phyloP scores from a whole-genome alignment of 257 asterid species.

The Oldenlandia corymbosa region DNA sequence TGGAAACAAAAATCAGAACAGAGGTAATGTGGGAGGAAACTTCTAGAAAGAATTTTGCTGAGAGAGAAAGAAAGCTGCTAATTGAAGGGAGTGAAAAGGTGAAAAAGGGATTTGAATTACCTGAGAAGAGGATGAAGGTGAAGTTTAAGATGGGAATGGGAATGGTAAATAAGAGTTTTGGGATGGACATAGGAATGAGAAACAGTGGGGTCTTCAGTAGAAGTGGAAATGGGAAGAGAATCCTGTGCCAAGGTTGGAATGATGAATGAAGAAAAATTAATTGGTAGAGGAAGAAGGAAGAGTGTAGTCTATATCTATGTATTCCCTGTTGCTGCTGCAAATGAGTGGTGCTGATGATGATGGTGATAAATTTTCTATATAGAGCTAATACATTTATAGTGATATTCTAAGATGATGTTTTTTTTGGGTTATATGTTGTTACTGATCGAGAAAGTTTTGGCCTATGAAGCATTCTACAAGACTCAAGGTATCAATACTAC shows the following conservation, averaged over 20 bases:
- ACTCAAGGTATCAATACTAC: too few relatives aligned
- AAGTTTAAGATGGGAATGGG: slow-evolving; percentile 10
- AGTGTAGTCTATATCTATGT: too few relatives aligned
- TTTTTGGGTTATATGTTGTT: too few relatives aligned
- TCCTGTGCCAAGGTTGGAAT: slow-evolving; percentile 20
- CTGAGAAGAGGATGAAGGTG: slow-evolving; percentile 10
- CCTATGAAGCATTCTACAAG: too few relatives aligned
- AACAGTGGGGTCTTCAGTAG: slow-evolving; percentile 13
- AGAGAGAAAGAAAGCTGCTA: slow-evolving; percentile 8
- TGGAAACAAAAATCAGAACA: slow-evolving; percentile 9
- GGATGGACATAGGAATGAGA: slow-evolving; percentile 23
- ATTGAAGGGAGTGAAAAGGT: not conserved
- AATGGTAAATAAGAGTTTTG: slow-evolving; percentile 31
- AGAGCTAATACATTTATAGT: too few relatives aligned
- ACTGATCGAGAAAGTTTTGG: too few relatives aligned
- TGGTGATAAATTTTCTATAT: too few relatives aligned
- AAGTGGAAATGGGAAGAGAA: slow-evolving; percentile 34
- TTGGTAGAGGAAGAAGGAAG: too few relatives aligned
- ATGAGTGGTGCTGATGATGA: not conserved
- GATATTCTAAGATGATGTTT: too few relatives aligned
- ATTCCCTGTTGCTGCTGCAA: too few relatives aligned
- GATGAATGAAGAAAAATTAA: too few relatives aligned
- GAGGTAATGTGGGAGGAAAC: slow-evolving; percentile 14
- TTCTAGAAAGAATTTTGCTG: slow-evolving; percentile 19
- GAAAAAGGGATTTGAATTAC: slow-evolving; percentile 7